A percentile compares a stretch with the other conserved stretches of the same genome.
These are phyloP conservation scores for Aegilops speltoides DNA, from an alignment of 176 grass and related monocot genomes.

Conservation along the genomic window DNA sequence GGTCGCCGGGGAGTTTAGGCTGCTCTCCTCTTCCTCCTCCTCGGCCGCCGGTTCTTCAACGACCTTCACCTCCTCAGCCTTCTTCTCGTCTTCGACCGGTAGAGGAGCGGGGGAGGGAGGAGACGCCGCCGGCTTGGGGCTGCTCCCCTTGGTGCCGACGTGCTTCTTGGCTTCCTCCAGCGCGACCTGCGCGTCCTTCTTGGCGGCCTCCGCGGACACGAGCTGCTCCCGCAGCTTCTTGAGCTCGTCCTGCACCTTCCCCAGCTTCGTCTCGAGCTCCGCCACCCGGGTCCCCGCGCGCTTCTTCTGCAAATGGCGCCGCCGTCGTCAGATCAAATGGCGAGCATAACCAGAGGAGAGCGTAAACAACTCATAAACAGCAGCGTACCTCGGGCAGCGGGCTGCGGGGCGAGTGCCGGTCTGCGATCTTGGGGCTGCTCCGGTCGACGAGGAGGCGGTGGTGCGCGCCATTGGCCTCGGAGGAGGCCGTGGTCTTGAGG, in stretches of 20 bases:
- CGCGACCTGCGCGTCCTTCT: slow-evolving; percentile 88
- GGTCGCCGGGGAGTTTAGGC: slow-evolving; percentile 44
- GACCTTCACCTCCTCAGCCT: slow-evolving; percentile 27
- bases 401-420: slow-evolving; percentile 70
- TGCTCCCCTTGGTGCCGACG: slow-evolving; percentile 54
- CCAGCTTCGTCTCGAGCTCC: slow-evolving; percentile 81
- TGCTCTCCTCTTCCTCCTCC: slow-evolving; percentile 37
- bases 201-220: slow-evolving; percentile 74
- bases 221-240: slow-evolving; percentile 95
- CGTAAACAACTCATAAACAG: neutral
- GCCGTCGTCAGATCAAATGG: neutral
- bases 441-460: slow-evolving; percentile 52
- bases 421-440: slow-evolving; percentile 72
- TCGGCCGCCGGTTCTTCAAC: slow-evolving; percentile 15
- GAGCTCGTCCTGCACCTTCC: slow-evolving; percentile 80
- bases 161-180: slow-evolving; percentile 86
- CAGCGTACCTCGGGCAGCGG: slow-evolving; percentile 58
- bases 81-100: slow-evolving; percentile 14
- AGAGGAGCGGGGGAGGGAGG: neutral
- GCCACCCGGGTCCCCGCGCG: slow-evolving; percentile 59
- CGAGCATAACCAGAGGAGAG: neutral
- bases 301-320: slow-evolving; percentile 46
- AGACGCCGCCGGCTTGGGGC: slow-evolving; percentile 18
- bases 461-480: slow-evolving; percentile 65
- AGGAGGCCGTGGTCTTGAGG: slow-evolving; percentile 66